phyloP scores from a whole-genome alignment of 1,284 basidiomycete species.

The Prillingera fragicola region DNA sequence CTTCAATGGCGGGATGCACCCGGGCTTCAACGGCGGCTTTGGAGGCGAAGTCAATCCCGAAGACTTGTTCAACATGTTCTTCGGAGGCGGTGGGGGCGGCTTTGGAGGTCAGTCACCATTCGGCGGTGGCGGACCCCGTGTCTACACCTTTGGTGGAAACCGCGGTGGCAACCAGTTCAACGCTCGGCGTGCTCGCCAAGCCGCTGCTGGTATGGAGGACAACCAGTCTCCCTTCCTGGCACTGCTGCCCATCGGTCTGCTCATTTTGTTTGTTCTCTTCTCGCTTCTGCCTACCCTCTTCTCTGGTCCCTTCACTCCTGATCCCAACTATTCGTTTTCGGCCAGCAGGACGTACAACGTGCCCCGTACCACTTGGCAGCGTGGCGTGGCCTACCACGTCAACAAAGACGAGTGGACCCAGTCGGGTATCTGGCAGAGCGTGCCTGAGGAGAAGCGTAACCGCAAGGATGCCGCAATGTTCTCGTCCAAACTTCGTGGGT shows the following conservation, averaged over 20 bases:
- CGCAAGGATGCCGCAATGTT: conserved; percentile 47
- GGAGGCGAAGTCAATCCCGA: conserved; percentile 88
- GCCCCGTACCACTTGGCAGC: conserved; percentile 61
- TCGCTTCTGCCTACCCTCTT: conserved; percentile 74
- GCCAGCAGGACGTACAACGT: conserved; percentile 54
- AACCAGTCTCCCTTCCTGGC: conserved; percentile 68
- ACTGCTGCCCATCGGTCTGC: conserved; percentile 75
- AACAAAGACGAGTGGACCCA: conserved; percentile 69
- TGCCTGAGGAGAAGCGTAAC: conserved; percentile 56
- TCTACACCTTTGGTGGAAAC: conserved; percentile 51
- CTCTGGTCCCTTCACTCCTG: conserved; percentile 59
- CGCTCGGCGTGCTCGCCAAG: conserved; percentile 11
- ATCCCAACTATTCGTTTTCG: conserved; percentile 74
- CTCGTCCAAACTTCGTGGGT: conserved; percentile 36
- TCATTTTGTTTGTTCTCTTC: conserved; percentile 78
- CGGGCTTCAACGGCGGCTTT: conserved; percentile 55
- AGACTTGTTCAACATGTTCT: conserved; percentile 99
- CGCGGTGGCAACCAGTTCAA: conserved; percentile 50
- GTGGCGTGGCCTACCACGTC: conserved; percentile 79
- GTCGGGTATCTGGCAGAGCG: conserved; percentile 60
- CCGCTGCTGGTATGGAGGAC: conserved; percentile 40
- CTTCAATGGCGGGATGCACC: conserved; percentile 33
- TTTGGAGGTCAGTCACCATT: conserved; percentile 54
- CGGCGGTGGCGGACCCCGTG: conserved; percentile 44
- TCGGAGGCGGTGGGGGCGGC: conserved; percentile 65